Conservation (phyloP, 768 basidiomycete genomes). For the Mycena chlorophos region DNA sequence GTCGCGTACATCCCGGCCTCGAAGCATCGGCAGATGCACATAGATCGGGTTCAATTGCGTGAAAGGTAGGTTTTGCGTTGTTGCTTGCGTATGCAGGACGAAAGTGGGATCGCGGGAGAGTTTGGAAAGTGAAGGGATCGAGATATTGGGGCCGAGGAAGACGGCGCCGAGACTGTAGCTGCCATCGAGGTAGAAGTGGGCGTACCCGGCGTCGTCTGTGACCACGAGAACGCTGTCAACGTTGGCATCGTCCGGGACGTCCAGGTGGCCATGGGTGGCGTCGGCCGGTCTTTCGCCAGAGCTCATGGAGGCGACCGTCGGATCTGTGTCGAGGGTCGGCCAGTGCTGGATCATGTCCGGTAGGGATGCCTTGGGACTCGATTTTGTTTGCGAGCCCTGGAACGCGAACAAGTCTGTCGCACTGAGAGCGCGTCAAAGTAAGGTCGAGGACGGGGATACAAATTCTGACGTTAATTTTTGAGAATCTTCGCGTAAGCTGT, state of each 20-base stretch:
- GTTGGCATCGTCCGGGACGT: slow-evolving; percentile 54
- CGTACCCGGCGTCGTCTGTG: slow-evolving; percentile 55
- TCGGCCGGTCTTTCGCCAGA: slow-evolving; percentile 37
- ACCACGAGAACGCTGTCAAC: slow-evolving; percentile 65
- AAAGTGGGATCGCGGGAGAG: slow-evolving; percentile 48
- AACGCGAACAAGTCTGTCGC: slow-evolving; percentile 82
- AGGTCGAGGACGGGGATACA: slow-evolving; percentile 7
- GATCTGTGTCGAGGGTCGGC: slow-evolving; percentile 64
- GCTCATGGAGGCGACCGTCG: slow-evolving; percentile 60
- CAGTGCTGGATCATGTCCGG: slow-evolving; percentile 67
- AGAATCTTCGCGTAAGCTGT: slow-evolving; percentile 65
- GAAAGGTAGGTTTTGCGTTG: slow-evolving; percentile 24
- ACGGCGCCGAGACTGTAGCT: slow-evolving; percentile 68
- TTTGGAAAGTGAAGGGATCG: slow-evolving; percentile 46
- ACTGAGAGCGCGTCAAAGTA: slow-evolving; percentile 39
- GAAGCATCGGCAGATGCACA: slow-evolving; percentile 59
- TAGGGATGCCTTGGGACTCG: slow-evolving; percentile 41
- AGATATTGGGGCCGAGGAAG: slow-evolving; percentile 33
- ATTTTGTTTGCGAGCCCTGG: slow-evolving; percentile 62
- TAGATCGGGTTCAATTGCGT: slow-evolving; percentile 45
- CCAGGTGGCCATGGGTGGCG: slow-evolving; percentile 32
- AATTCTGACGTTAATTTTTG: slow-evolving; percentile 62
- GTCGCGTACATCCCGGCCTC: slow-evolving; percentile 57
- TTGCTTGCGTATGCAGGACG: slow-evolving; percentile 44
- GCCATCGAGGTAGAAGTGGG: slow-evolving; percentile 75